Evolutionary conservation across 2,329 filamentous ascomycete genomes (phyloP), one percentile per base, ranked within the genome.

Genomic region (Diatrype stigma): DNA sequence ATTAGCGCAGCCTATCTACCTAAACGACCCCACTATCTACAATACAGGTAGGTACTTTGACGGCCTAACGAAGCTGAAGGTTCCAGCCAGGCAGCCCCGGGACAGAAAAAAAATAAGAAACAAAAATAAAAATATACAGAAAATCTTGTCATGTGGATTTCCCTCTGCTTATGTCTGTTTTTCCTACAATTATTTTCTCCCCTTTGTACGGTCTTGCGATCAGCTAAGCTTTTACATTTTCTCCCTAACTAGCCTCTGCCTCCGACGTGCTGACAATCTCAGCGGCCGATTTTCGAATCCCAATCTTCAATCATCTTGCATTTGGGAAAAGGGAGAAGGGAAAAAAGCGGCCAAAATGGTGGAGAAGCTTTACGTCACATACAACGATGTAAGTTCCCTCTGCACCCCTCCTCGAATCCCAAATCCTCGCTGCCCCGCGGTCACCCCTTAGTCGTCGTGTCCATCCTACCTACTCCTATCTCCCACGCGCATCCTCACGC

Each of bases 351-450:
- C 63, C 73, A 86, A 76, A 54, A 92, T 92, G 87, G 81, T 88
- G 59, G 80, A 93, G 72, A 95, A 95, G 71, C 72, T 91, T 70
- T 95, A 93, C 76, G 85, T 94, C 68, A 94, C 89, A 62, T 96
- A 96, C 75, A 96, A 95, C 71, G 84, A 94, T 83, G 89, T 92
- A 76, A 71, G 83, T 72, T 53, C 50, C 42, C 48, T 47, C 51
- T n/a, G 17, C 42, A 46, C 51, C 46, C 46, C 48, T 46, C 52
- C 34, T 40, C 44, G 42, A 16, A 35, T 30, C 42, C 23, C 44
- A 45, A 16, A 35, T 30, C 42, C 23, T 12, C 38, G 47, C 50
- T 56, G 48, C 56, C 58, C 54, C 57, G 52, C 56, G 50, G 57
- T 57, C 46, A 22, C 23, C 26, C 26, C 10, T 30, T 30, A 5